Percentiles rank a stretch among this genome's conserved stretches.
These are phyloP conservation scores for Rubroboletus satanas DNA, from an alignment of 768 basidiomycete genomes.

Conservation along the genomic window DNA sequence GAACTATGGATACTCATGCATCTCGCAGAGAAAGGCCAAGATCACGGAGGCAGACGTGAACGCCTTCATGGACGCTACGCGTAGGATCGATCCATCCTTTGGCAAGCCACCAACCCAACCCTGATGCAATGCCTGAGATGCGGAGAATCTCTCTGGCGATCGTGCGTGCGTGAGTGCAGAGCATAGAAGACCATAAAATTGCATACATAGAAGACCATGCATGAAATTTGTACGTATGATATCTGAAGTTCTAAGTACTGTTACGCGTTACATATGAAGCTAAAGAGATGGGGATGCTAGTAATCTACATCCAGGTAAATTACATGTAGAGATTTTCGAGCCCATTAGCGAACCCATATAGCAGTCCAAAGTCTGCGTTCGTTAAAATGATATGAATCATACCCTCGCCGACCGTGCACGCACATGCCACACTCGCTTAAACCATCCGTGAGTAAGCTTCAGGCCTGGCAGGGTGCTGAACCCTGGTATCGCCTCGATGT, in stretches of 20 bases:
- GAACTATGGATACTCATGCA: conserved; percentile 3
- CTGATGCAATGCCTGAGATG: background rate
- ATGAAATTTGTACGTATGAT: too few species aligned
- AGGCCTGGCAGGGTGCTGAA: conserved; percentile 21
- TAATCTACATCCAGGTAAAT: conserved; percentile 2
- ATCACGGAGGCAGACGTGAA: conserved; percentile 75
- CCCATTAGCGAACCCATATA: background rate
- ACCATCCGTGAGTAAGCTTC: conserved; percentile 27
- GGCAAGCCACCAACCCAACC: conserved; percentile 31
- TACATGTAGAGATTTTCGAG: conserved; percentile 1
- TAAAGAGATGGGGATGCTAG: background rate
- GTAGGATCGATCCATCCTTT: conserved; percentile 65
- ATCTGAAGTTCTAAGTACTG: too few species aligned
- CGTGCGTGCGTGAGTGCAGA: background rate
- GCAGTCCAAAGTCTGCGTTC: background rate
- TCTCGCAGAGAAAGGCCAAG: conserved; percentile 64
- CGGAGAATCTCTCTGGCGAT: background rate
- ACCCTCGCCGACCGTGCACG: conserved; percentile 23
- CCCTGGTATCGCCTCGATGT: conserved; percentile 21
- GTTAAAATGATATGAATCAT: conserved; percentile 12
- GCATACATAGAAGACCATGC: too few species aligned
- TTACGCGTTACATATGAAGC: background rate
- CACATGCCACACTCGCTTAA: conserved; percentile 34
- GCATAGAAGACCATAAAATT: background rate
- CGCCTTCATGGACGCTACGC: conserved; percentile 74